Conservation (phyloP, 306 rosid species). For the Boehmeria nivea region DNA sequence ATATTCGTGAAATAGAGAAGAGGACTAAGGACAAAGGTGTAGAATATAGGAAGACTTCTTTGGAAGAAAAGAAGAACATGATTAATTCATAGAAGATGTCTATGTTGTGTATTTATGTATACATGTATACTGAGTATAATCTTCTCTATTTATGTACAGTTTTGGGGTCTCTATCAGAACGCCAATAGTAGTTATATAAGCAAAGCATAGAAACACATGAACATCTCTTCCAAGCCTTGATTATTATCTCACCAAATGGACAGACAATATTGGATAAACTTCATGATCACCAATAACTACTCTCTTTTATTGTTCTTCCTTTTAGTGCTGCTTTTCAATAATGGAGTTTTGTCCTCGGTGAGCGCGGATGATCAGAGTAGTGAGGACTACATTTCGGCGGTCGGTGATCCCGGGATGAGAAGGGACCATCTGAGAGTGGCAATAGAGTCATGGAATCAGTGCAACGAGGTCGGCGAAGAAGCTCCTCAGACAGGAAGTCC, state of each 20-base stretch:
- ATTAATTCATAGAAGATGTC: neutral
- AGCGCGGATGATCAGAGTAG: neutral
- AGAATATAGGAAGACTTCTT: neutral
- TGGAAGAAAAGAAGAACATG: neutral
- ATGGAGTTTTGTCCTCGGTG: neutral
- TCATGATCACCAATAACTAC: neutral
- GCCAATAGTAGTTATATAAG: neutral
- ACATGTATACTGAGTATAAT: no score
- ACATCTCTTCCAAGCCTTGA: neutral
- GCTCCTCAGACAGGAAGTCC: constrained; percentile 49
- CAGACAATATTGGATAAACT: constrained; percentile 4
- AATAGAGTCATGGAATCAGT: constrained; percentile 64
- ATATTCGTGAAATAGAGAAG: neutral
- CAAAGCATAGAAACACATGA: neutral
- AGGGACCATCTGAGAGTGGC: constrained; percentile 48
- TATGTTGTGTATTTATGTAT: no score
- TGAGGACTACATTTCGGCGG: constrained; percentile 31
- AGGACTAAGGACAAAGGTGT: neutral
- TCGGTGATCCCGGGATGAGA: constrained; percentile 55
- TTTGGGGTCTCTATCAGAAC: neutral
- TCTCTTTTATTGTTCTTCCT: neutral
- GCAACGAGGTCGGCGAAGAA: constrained; percentile 62
- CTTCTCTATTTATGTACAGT: neutral
- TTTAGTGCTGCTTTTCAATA: neutral
- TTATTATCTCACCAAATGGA: constrained; percentile 25